Percentiles rank a stretch among this genome's conserved stretches.
Conservation (phyloP, 305 asterid species). For the Fraxinus albicans region DNA sequence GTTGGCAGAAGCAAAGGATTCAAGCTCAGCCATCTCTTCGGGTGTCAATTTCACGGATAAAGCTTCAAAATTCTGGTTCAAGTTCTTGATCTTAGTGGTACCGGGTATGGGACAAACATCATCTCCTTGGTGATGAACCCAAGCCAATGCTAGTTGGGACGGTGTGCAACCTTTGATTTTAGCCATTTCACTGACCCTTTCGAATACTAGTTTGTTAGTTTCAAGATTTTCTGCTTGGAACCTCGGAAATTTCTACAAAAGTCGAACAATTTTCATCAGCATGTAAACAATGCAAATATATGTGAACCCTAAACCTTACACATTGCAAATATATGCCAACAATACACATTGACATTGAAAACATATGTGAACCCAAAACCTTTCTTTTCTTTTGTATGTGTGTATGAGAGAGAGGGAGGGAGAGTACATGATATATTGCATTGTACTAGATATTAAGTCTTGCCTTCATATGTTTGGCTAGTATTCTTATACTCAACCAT, state of each 20-base stretch:
- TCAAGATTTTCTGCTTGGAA: conserved; percentile 30
- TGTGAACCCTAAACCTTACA: not conserved
- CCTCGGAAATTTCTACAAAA: conserved; percentile 21
- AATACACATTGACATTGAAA: too few species aligned
- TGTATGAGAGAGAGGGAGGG: not conserved
- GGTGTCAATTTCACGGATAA: conserved; percentile 26
- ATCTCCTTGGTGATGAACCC: conserved; percentile 45
- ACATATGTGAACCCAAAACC: not conserved
- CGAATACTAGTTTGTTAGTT: conserved; percentile 26
- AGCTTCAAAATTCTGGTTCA: conserved; percentile 36
- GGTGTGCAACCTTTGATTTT: conserved; percentile 42
- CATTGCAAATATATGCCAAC: not conserved
- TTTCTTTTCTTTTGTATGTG: not conserved
- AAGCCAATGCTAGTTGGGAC: conserved; percentile 46
- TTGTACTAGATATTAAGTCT: not conserved
- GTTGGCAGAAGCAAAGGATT: conserved; percentile 26
- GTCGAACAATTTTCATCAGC: not conserved
- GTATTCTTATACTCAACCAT: not conserved
- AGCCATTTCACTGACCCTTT: conserved; percentile 34
- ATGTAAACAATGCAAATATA: not conserved
- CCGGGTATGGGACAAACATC: conserved; percentile 52
- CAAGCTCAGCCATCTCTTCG: conserved; percentile 43
- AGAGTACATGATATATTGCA: not conserved
- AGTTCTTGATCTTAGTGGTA: conserved; percentile 45
- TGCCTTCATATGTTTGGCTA: not conserved